Base-by-base conservation (phyloP, 208 protist genomes). In the Phytomonas serpens region DNA sequence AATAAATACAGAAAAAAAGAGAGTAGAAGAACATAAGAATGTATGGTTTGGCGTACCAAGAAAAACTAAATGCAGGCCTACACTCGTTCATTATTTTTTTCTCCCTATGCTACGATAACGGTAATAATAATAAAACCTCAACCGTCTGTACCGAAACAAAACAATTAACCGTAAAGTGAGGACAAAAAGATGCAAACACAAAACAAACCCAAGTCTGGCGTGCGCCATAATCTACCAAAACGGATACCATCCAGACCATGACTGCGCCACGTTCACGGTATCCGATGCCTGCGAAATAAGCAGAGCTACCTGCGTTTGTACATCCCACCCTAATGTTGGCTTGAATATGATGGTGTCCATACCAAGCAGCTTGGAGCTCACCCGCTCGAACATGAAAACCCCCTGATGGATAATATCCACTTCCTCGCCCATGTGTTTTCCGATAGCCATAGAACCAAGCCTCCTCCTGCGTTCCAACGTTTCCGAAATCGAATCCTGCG, bases 181-280 rank as follows among this genome's bases (percentile, higher is more conserved):
- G 38, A 62, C 32, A 19, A 6, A 0, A 11, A 27, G 23, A 27
- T 6, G 19, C 13, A 57, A 66, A 66, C 33, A 27, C 10, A 66
- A 33, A 66, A 30, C 6, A 66, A 66, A 11, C 7, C 29, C 61
- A 30, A 33, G 34, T 4, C 32, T 66, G 5, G 37, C 1, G 13
- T 31, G 27, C 30, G 2, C 4, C 34, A 51, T 14, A 11, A 63
- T 3, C 5, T 82, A 97, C 93, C 90, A 95, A 73, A 93, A 97
- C 6, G 93, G 93, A 62, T 91, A 93, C 93, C 93, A 97, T 0
- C 93, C 93, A 0, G 88, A 91, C 88, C 89, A 97, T 16, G 89
- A 95, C 77, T 94, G 88, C 14, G 90, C 87, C 23, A 97, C 79
- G 72, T 97, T 97, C 19, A 84, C 82, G 42, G 90, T 83, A 65